Percentiles rank a stretch among this genome's conserved stretches.
These are phyloP conservation scores for Nannizzia gypsea DNA, from an alignment of 2,329 filamentous ascomycete species.

Conservation along the genomic window DNA sequence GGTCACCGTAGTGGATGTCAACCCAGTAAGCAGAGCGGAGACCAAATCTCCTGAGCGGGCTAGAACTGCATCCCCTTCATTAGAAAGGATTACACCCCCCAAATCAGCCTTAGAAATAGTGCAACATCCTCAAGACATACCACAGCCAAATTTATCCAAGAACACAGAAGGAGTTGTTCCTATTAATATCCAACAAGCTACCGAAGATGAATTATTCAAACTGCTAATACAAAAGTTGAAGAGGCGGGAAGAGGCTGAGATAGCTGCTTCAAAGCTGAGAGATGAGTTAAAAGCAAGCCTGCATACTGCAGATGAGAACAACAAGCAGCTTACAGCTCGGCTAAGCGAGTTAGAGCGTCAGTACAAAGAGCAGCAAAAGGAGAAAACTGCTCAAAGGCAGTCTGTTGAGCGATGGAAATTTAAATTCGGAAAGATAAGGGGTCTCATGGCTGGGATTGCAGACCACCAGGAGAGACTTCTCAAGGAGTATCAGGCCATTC, in stretches of 20 bases:
- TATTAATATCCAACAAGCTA: constrained; percentile 13
- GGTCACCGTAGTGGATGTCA: not conserved
- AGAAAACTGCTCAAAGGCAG: constrained; percentile 16
- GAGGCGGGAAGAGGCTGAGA: constrained; percentile 26
- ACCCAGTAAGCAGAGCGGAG: not conserved
- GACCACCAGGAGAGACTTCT: constrained; percentile 24
- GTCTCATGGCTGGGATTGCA: constrained; percentile 25
- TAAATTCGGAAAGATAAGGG: constrained; percentile 24
- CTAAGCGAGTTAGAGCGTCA: constrained; percentile 15
- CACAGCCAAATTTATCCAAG: not conserved
- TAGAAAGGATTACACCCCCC: not conserved
- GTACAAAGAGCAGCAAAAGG: constrained; percentile 16
- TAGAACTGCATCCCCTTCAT: not conserved
- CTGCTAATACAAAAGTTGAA: constrained; percentile 26
- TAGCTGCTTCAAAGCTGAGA: constrained; percentile 15
- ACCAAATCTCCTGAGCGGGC: not conserved
- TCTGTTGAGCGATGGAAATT: constrained; percentile 26
- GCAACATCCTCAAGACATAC: not conserved
- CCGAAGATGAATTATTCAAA: constrained; percentile 28
- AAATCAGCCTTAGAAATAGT: not conserved
- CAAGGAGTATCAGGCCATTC: constrained; percentile 22
- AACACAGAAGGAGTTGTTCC: not conserved
- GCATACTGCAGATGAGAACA: constrained; percentile 19
- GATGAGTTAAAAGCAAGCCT: constrained; percentile 22
- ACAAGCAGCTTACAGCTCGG: constrained; percentile 19